A percentile compares a stretch with the other conserved stretches of the same genome.
These are phyloP conservation scores for Ustilago tritici DNA, from an alignment of 1,284 basidiomycete genomes.

Conservation along the genomic window DNA sequence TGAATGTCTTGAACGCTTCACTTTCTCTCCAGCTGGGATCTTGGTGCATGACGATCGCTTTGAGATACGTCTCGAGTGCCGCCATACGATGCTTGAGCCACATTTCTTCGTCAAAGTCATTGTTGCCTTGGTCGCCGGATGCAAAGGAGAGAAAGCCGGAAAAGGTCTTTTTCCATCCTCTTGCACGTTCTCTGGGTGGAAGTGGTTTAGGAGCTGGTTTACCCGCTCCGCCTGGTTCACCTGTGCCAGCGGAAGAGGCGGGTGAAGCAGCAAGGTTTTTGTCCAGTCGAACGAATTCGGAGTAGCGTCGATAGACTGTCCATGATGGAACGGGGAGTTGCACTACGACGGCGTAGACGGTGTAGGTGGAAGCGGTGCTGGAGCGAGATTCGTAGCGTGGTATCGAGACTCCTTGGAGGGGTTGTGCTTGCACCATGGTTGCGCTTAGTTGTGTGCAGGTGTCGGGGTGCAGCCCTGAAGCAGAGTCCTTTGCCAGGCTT, in stretches of 20 bases:
- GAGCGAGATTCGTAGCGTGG: constrained; percentile 55
- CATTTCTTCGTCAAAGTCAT: constrained; percentile 57
- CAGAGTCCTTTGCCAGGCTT: no score
- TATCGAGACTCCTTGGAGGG: constrained; percentile 67
- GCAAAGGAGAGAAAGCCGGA: constrained; percentile 38
- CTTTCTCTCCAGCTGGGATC: constrained; percentile 84
- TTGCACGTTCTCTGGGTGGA: constrained; percentile 83
- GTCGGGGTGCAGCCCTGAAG: no score
- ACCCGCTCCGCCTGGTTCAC: constrained; percentile 37
- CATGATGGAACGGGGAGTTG: constrained; percentile 81
- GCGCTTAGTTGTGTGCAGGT: background rate
- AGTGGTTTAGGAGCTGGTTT: constrained; percentile 79
- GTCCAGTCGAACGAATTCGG: constrained; percentile 89
- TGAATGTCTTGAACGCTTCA: constrained; percentile 85
- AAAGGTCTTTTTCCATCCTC: constrained; percentile 60
- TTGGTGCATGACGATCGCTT: constrained; percentile 83
- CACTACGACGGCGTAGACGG: constrained; percentile 83
- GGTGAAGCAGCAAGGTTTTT: constrained; percentile 77
- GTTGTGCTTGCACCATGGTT: constrained; percentile 48
- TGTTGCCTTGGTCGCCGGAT: constrained; percentile 18
- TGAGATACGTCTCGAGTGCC: constrained; percentile 85
- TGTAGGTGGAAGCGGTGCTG: constrained; percentile 73
- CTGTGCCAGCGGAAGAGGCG: constrained; percentile 9
- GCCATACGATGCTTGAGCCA: constrained; percentile 80
- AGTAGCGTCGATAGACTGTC: constrained; percentile 92